Conservation (phyloP, 176 grass and related monocot species). For the Rhynchospora pubera region DNA sequence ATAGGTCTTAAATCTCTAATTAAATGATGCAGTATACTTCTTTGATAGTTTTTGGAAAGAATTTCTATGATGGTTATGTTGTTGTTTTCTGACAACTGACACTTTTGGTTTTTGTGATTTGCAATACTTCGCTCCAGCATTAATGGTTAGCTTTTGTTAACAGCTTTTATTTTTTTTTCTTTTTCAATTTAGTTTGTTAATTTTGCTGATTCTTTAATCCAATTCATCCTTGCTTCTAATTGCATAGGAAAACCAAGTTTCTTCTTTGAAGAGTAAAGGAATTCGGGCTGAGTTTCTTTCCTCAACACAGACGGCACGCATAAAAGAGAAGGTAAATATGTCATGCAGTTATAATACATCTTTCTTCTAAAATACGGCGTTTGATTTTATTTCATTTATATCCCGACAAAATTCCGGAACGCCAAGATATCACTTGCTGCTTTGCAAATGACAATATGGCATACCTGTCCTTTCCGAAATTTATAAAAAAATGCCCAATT, state of each 20-base stretch:
- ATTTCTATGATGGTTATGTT: not conserved
- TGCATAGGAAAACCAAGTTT: constrained; percentile 87
- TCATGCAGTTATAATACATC: not conserved
- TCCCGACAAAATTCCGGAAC: not conserved
- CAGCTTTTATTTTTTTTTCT: not conserved
- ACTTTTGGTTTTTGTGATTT: constrained; percentile 28
- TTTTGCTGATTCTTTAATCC: constrained; percentile 17
- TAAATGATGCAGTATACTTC: not conserved
- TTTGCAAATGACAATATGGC: not conserved
- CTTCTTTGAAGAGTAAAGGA: constrained; percentile 73
- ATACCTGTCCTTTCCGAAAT: not conserved
- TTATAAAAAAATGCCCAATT: not conserved
- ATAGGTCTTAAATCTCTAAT: constrained; percentile 50
- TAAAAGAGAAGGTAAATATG: constrained; percentile 54
- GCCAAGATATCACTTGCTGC: not conserved
- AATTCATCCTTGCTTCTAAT: constrained; percentile 14
- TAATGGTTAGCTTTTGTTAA: constrained; percentile 59
- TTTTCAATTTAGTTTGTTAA: constrained; percentile 15
- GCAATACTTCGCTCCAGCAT: constrained; percentile 52
- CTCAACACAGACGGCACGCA: constrained; percentile 62
- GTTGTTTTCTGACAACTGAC: constrained; percentile 33
- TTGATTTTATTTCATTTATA: not conserved
- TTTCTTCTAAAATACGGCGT: not conserved
- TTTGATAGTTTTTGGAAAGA: constrained; percentile 23
- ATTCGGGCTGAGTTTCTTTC: constrained; percentile 91